Percentiles rank a stretch among this genome's conserved stretches.
Conservation (phyloP, 345 rosid genomes). For the Limnanthes douglasii region DNA sequence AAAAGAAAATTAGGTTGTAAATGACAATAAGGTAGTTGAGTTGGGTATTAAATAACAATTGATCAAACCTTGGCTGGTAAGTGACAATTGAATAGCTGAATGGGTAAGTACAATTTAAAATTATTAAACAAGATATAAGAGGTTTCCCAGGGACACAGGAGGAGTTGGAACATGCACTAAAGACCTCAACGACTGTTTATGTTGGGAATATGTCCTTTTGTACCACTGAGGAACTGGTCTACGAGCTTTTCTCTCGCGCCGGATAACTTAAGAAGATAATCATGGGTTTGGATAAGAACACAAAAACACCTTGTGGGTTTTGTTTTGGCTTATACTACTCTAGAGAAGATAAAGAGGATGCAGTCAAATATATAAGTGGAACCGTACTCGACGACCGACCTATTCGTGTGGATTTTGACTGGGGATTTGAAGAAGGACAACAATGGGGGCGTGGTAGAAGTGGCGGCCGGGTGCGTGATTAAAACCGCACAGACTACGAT, state of each 20-base stretch:
- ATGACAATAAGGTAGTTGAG: too few species aligned
- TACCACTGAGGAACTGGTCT: constrained; percentile 94
- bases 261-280: constrained; percentile 93
- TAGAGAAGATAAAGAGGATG: constrained; percentile 96
- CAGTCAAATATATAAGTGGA: constrained; percentile 85
- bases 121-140: constrained; percentile 51
- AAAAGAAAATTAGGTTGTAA: too few species aligned
- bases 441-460: constrained; percentile 99
- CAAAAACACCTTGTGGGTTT: constrained; percentile 95
- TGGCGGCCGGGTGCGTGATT: constrained; percentile 99
- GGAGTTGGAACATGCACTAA: constrained; percentile 75
- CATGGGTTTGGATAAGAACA: constrained; percentile 96
- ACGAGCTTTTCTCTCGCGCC: constrained; percentile 88
- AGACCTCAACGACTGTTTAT: constrained; percentile 57
- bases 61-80: too few species aligned
- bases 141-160: constrained; percentile 74
- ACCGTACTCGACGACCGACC: constrained; percentile 98
- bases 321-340: constrained; percentile 90
- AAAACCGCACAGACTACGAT: constrained; percentile 96
- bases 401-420: constrained; percentile 93
- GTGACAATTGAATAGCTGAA: too few species aligned
- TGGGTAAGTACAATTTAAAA: too few species aligned
- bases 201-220: constrained; percentile 93
- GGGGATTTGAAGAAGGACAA: constrained; percentile 98
- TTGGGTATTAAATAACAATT: too few species aligned